phyloP scores from a whole-genome alignment of 2,329 filamentous ascomycete genomes.

The Neopestalotiopsis sp. region DNA sequence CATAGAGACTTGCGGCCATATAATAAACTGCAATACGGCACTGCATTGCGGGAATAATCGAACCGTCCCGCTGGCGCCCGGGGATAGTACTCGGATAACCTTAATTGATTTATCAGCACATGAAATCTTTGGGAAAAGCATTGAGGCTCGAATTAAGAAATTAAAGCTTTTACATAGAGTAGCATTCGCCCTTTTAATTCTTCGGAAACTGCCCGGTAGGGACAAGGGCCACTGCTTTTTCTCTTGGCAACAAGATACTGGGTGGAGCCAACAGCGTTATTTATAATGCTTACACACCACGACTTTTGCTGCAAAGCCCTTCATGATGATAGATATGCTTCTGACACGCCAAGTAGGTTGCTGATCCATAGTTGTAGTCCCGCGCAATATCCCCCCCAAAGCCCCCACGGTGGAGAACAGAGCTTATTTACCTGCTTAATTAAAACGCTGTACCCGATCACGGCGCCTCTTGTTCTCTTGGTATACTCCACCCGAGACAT shows the following conservation, averaged over 20 bases:
- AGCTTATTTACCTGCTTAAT: slow-evolving; percentile 14
- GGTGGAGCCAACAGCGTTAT: slow-evolving; percentile 4
- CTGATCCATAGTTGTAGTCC: not conserved
- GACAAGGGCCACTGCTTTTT: not conserved
- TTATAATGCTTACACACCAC: slow-evolving; percentile 13
- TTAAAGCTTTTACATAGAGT: not conserved
- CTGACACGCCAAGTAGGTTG: slow-evolving; percentile 7
- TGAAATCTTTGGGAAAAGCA: not conserved
- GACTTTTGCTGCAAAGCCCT: no score
- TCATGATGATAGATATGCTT: not conserved
- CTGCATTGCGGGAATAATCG: no score
- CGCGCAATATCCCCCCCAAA: not conserved
- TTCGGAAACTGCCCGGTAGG: not conserved
- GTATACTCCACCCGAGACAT: slow-evolving; percentile 4
- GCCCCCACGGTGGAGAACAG: not conserved
- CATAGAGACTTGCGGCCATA: no score
- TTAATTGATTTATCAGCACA: no score
- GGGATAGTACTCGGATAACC: no score
- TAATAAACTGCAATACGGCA: no score
- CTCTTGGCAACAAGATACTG: not conserved
- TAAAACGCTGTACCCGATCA: slow-evolving; percentile 3
- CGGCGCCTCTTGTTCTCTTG: not conserved
- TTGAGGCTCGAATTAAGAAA: not conserved
- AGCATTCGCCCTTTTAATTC: not conserved
- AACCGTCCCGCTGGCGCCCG: no score